These are phyloP conservation scores for Auricularia heimuer DNA, from an alignment of 768 basidiomycete species.

Conservation along the genomic window DNA sequence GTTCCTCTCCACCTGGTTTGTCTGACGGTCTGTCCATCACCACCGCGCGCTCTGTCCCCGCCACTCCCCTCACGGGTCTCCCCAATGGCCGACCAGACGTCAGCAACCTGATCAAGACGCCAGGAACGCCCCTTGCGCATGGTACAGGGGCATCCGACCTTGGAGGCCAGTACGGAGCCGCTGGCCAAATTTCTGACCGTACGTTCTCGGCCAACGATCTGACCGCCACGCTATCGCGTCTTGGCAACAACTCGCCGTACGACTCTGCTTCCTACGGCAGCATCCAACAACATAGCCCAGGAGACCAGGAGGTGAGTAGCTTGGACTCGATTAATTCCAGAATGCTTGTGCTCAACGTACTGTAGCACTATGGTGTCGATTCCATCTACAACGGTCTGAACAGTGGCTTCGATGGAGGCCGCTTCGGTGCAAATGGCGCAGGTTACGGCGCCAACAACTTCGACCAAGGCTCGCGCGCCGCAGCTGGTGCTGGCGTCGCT, in stretches of 20 bases:
- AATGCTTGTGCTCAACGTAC: constrained; percentile 6
- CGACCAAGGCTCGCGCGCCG: constrained; percentile 35
- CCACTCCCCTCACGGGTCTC: constrained; percentile 60
- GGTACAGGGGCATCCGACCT: constrained; percentile 17
- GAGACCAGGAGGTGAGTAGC: constrained; percentile 43
- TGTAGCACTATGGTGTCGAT: constrained; percentile 49
- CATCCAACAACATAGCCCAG: constrained; percentile 36
- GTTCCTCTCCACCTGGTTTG: constrained; percentile 61
- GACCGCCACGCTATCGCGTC: constrained; percentile 62
- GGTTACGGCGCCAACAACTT: constrained; percentile 51
- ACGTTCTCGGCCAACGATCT: constrained; percentile 45
- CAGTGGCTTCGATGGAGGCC: constrained; percentile 37
- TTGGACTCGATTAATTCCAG: not conserved
- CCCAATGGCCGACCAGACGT: constrained; percentile 15
- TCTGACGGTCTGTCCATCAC: constrained; percentile 46
- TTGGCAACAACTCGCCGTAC: constrained; percentile 29
- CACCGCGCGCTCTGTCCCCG: constrained; percentile 65
- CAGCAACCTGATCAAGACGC: constrained; percentile 53
- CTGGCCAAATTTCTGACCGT: constrained; percentile 40
- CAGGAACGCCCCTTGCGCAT: constrained; percentile 50
- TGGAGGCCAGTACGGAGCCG: constrained; percentile 24
- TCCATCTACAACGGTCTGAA: constrained; percentile 35
- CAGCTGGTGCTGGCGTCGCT: constrained; percentile 20
- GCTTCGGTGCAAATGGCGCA: not conserved
- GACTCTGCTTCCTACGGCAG: constrained; percentile 38